phyloP scores from a whole-genome alignment of 1,284 basidiomycete genomes.

The Irpex sp. region DNA sequence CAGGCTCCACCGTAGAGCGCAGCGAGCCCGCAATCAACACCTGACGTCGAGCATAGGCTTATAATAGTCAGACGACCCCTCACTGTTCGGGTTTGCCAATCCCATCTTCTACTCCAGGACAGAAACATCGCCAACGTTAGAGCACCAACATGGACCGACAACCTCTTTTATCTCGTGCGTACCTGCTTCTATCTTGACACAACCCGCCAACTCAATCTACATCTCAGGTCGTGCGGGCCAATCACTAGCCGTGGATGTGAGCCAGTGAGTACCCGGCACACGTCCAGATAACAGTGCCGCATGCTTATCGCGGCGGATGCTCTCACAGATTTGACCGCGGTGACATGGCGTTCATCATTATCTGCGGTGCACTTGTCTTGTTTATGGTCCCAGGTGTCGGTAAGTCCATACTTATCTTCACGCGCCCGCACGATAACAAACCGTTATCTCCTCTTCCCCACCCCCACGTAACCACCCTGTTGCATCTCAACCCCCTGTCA shows the following conservation, averaged over 20 bases:
- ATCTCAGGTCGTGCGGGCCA: not conserved
- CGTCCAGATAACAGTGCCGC: not conserved
- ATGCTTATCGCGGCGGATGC: conserved; percentile 4
- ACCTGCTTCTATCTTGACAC: not conserved
- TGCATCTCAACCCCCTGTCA: conserved; percentile 4
- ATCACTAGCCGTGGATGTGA: conserved; percentile 5
- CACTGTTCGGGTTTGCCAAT: not conserved
- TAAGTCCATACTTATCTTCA: conserved; percentile 23
- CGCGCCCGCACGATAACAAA: not conserved
- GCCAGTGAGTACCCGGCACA: conserved; percentile 11
- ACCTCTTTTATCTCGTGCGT: not conserved
- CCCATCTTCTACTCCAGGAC: not conserved
- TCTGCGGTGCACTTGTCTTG: conserved; percentile 77
- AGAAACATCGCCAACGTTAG: not conserved
- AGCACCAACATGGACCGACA: conserved; percentile 7
- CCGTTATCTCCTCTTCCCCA: not conserved
- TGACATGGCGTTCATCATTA: conserved; percentile 74
- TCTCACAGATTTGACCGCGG: conserved; percentile 55
- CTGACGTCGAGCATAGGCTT: not conserved
- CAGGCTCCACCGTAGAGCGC: not conserved
- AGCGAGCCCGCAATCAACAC: not conserved
- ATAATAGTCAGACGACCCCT: not conserved
- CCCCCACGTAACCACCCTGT: not conserved
- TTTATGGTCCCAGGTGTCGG: conserved; percentile 80
- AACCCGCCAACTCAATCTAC: not conserved